phyloP scores from a whole-genome alignment of 768 basidiomycete species.

The Pleurotus pulmonarius region DNA sequence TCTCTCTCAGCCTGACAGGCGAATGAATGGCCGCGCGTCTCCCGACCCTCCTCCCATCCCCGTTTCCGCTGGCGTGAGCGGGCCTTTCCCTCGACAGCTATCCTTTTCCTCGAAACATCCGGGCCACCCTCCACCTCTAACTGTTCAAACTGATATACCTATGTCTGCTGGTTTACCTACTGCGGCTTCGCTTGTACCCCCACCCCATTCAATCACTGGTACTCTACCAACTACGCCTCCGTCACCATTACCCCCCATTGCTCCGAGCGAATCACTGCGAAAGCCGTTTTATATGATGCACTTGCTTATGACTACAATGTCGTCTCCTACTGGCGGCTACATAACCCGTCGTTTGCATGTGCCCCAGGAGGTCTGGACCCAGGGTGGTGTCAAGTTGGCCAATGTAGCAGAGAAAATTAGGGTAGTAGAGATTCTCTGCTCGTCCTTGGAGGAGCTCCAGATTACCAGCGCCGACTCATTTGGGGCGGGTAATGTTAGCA shows the following conservation, averaged over 20 bases:
- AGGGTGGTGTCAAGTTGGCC: slow-evolving; percentile 80
- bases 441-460: slow-evolving; percentile 78
- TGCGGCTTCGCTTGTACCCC: slow-evolving; percentile 36
- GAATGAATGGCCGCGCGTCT: slow-evolving; percentile 49
- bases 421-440: slow-evolving; percentile 74
- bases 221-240: slow-evolving; percentile 71
- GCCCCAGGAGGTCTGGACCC: slow-evolving; percentile 88
- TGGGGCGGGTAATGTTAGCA: slow-evolving; percentile 76
- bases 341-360: slow-evolving; percentile 84
- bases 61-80: slow-evolving; percentile 28
- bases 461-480: slow-evolving; percentile 68
- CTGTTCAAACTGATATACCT: slow-evolving; percentile 48
- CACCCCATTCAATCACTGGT: slow-evolving; percentile 42
- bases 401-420: slow-evolving; percentile 84
- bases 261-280: slow-evolving; percentile 69
- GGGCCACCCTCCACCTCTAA: slow-evolving; percentile 41
- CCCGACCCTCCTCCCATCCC: slow-evolving; percentile 58
- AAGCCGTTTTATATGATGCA: slow-evolving; percentile 92
- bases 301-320: slow-evolving; percentile 76
- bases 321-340: slow-evolving; percentile 78
- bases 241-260: slow-evolving; percentile 71
- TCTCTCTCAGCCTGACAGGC: slow-evolving; percentile 72
- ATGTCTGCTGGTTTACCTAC: slow-evolving; percentile 23
- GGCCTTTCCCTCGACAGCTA: slow-evolving; percentile 46
- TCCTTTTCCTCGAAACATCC: slow-evolving; percentile 63